Evolutionary conservation across 768 basidiomycete species (phyloP).

Genomic region (Naganishia kalamii): DNA sequence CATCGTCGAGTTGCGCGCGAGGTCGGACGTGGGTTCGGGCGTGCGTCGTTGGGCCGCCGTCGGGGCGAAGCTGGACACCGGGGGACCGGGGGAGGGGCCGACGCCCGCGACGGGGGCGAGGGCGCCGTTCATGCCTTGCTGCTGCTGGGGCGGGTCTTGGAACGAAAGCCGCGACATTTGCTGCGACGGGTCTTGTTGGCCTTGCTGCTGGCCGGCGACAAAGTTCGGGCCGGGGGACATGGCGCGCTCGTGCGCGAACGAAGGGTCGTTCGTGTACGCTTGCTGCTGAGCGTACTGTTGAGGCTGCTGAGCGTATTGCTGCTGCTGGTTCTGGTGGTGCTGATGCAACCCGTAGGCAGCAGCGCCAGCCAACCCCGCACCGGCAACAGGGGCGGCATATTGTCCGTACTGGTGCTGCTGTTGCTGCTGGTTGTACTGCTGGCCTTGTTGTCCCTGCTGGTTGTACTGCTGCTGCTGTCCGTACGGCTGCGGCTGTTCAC

Average conservation of each 20-base stretch:
- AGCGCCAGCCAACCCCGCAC: conserved; percentile 19
- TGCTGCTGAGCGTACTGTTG: conserved; percentile 19
- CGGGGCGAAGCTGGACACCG: conserved; percentile 13
- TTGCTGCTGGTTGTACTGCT: neutral
- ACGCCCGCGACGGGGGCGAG: neutral
- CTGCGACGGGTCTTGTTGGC: neutral
- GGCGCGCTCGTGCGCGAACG: conserved; percentile 21
- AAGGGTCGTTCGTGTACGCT: conserved; percentile 14
- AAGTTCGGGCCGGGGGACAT: conserved; percentile 23
- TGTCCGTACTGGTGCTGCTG: conserved; percentile 17
- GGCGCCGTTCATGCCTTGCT: conserved; percentile 12
- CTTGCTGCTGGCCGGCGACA: neutral
- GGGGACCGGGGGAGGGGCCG: conserved; percentile 22
- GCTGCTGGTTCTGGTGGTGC: conserved; percentile 32
- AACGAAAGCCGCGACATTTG: conserved; percentile 5
- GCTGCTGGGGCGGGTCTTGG: conserved; percentile 7
- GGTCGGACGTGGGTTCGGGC: neutral
- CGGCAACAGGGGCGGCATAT: conserved; percentile 14
- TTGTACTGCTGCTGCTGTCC: neutral
- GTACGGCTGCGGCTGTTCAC: neutral
- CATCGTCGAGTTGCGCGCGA: conserved; percentile 12
- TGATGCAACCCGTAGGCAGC: conserved; percentile 33
- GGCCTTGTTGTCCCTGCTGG: neutral
- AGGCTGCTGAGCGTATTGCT: conserved; percentile 32
- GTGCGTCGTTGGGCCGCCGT: conserved; percentile 1